These are phyloP conservation scores for Leptographium galeiforme DNA, from an alignment of 2,329 filamentous ascomycete genomes.

Conservation along the genomic window DNA sequence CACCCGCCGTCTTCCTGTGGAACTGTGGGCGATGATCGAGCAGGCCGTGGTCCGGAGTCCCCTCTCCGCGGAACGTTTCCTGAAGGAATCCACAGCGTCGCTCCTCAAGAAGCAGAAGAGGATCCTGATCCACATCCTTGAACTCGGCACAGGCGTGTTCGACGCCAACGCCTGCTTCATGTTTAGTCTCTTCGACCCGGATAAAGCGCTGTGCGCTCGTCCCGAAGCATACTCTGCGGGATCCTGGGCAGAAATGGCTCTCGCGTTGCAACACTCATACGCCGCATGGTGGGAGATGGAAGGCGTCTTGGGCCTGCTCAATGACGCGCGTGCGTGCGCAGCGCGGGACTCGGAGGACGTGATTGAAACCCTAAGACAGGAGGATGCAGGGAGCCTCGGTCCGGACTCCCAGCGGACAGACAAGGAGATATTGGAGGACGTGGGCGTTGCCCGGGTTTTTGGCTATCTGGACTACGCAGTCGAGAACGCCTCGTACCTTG, in stretches of 20 bases:
- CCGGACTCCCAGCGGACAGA: background rate
- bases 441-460: conserved; percentile 10
- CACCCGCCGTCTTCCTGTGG: conserved; percentile 8
- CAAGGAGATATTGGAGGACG: conserved; percentile 4
- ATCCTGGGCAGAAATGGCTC: conserved; percentile 8
- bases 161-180: background rate
- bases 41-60: conserved; percentile 13
- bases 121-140: background rate
- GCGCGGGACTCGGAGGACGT: conserved; percentile 1
- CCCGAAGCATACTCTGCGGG: background rate
- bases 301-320: conserved; percentile 13
- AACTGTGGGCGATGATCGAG: conserved; percentile 13
- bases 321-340: conserved; percentile 8
- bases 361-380: background rate
- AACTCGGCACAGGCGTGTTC: background rate
- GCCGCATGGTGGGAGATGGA: conserved; percentile 12
- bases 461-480: conserved; percentile 11
- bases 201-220: background rate
- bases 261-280: conserved; percentile 13
- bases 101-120: background rate
- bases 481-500: conserved; percentile 12
- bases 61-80: conserved; percentile 10
- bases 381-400: background rate
- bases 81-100: background rate
- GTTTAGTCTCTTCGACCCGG: background rate